Base-by-base conservation (phyloP, 768 basidiomycete species). In the Sistotremastrum suecicum region DNA sequence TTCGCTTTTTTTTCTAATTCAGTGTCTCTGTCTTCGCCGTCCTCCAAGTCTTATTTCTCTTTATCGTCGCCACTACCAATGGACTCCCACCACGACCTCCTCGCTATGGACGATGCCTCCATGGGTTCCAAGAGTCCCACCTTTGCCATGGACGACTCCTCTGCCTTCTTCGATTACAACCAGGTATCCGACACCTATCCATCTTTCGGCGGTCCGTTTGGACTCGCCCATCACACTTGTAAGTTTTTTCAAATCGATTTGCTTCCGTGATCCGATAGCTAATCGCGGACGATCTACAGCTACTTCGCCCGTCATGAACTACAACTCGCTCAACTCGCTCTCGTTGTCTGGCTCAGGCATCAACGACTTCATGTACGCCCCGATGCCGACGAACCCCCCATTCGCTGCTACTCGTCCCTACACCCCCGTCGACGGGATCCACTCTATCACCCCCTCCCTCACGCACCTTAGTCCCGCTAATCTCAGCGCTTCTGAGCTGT, bases 401-500 rank as follows among this genome's bases (percentile, higher is more conserved):
- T 51, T 68, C 20, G 69, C 71, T 7, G 69, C 72, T 5, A 65
- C 67, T 52, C 80, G 80, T 51, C 74, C 80, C 20, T 83, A 70
- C 68, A 79, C 79, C n/a, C 81, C 82, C 39, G 67, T 78, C 32
- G 66, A 66, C 46, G 74, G 79, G 51, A 20, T 20, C 20, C 20
- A 20, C 20, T 70, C 73, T 60, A 76, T 85, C 52, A 80, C 82
- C 11, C 81, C 80, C 37, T 72, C 80, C 42, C 73, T 85, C 50
- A 59, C 66, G 48, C 20, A 20, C 2, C 20, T 20, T 2, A 20
- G 20, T 20, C 20, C 20, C 20, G 82, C 83, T 63, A 76, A 70
- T 58, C 65, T 84, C 52, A 78, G 74, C 54, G 74, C 68, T 39
- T 80, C 78, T 50, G 83, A 85, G 59, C 62, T 80, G 45, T 80